phyloP scores from a whole-genome alignment of 306 rosid species.

The Phaseolus lunatus region DNA sequence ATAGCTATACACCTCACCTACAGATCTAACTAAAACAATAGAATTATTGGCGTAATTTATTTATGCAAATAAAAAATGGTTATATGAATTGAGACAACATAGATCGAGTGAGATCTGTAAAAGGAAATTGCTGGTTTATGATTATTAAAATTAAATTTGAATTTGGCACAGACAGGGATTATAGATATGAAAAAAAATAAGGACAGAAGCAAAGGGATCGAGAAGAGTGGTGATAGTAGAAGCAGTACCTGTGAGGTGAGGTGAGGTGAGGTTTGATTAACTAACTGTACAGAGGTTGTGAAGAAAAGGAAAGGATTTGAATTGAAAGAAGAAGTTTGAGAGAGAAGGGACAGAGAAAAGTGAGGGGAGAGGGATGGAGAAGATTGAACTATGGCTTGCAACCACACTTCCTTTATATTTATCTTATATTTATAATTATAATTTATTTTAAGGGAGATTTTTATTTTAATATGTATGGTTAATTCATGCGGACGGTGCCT shows the following conservation, averaged over 20 bases:
- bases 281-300: constrained; percentile 41
- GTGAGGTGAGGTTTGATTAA: constrained; percentile 22
- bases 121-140: background rate
- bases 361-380: background rate
- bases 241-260: constrained; percentile 44
- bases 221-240: background rate
- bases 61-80: background rate
- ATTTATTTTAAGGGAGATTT: background rate
- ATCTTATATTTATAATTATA: constrained; percentile 9
- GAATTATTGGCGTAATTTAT: background rate
- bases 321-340: constrained; percentile 2
- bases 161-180: background rate
- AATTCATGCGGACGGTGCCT: constrained; percentile 73
- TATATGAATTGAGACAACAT: background rate
- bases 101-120: constrained; percentile 43
- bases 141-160: background rate
- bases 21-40: constrained; percentile 34
- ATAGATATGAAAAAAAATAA: background rate
- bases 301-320: constrained; percentile 35
- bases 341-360: constrained; percentile 6
- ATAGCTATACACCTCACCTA: constrained; percentile 28
- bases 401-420: constrained; percentile 42
- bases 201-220: background rate
- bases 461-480: constrained; percentile 42
- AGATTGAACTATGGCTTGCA: constrained; percentile 33